Percentiles rank a stretch among this genome's conserved stretches.
These are phyloP conservation scores for Rhizopogon rudus DNA, from an alignment of 768 basidiomycete species.

Conservation along the genomic window DNA sequence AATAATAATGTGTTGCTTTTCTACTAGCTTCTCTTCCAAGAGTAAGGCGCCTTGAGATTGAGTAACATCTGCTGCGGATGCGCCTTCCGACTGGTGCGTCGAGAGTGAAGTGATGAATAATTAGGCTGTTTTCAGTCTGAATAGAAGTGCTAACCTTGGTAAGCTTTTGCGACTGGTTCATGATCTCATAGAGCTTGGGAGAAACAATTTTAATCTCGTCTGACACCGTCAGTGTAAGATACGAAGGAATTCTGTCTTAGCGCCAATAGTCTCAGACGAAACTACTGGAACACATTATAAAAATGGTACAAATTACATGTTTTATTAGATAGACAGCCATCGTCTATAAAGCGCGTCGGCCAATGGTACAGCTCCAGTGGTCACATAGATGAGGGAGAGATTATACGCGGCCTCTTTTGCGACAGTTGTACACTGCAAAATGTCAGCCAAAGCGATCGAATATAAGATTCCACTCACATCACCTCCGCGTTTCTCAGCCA, in stretches of 20 bases:
- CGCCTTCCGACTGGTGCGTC: no score
- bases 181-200: no score
- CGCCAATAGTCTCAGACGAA: neutral
- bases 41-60: no score
- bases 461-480: slow-evolving; percentile 25
- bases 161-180: no score
- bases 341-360: slow-evolving; percentile 67
- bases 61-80: no score
- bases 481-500: slow-evolving; percentile 40
- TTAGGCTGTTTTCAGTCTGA: no score
- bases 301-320: neutral
- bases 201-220: neutral
- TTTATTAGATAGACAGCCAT: slow-evolving; percentile 72
- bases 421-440: slow-evolving; percentile 44
- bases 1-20: no score
- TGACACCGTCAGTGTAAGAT: neutral
- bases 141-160: no score
- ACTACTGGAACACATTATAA: neutral
- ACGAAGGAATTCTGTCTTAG: neutral
- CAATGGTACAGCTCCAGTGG: slow-evolving; percentile 67
- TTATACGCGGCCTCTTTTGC: slow-evolving; percentile 85
- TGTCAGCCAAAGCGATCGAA: neutral
- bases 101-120: no score
- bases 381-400: slow-evolving; percentile 74
- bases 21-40: no score